Evolutionary conservation across 2,329 filamentous ascomycete species (phyloP).

Genomic region (Fusarium heterosporum): DNA sequence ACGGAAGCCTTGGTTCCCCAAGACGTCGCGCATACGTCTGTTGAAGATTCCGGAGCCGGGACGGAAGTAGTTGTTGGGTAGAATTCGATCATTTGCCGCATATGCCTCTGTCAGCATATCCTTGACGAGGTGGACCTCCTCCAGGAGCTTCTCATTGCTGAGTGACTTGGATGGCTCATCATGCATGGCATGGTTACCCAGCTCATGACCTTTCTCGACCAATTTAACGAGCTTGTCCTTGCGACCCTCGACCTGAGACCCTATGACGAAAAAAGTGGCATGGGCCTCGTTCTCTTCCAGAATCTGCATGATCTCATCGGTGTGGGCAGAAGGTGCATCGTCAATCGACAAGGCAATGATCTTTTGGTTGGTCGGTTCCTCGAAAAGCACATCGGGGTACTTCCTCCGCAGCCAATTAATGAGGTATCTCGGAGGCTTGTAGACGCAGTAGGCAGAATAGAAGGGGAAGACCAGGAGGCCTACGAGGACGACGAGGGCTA

Average conservation of each 20-base stretch:
- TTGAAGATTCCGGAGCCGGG: slow-evolving; percentile 89
- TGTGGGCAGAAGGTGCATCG: slow-evolving; percentile 82
- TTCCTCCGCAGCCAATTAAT: slow-evolving; percentile 76
- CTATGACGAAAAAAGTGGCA: slow-evolving; percentile 92
- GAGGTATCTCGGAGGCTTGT: slow-evolving; percentile 81
- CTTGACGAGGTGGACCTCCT: slow-evolving; percentile 75
- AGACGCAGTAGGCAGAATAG: slow-evolving; percentile 73
- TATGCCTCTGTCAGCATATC: slow-evolving; percentile 69
- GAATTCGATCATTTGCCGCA: slow-evolving; percentile 54
- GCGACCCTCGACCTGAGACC: slow-evolving; percentile 73
- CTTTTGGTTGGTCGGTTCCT: slow-evolving; percentile 68
- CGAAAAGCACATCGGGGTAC: slow-evolving; percentile 85
- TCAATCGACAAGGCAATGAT: slow-evolving; percentile 87
- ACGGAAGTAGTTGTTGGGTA: slow-evolving; percentile 76
- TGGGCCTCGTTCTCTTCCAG: slow-evolving; percentile 74
- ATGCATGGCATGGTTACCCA: slow-evolving; percentile 90
- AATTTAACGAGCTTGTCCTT: slow-evolving; percentile 68
- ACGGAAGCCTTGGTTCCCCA: slow-evolving; percentile 72
- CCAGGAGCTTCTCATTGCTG: slow-evolving; percentile 66
- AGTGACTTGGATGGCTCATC: slow-evolving; percentile 80
- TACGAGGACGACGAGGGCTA: slow-evolving; percentile 54
- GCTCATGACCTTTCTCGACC: slow-evolving; percentile 73
- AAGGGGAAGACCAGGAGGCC: slow-evolving; percentile 54
- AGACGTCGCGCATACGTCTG: slow-evolving; percentile 71
- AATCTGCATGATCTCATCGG: slow-evolving; percentile 74